Percentiles rank a stretch among this genome's conserved stretches.
Conservation (phyloP, 805 yeast genomes). For the Saturnispora serradocipensis region DNA sequence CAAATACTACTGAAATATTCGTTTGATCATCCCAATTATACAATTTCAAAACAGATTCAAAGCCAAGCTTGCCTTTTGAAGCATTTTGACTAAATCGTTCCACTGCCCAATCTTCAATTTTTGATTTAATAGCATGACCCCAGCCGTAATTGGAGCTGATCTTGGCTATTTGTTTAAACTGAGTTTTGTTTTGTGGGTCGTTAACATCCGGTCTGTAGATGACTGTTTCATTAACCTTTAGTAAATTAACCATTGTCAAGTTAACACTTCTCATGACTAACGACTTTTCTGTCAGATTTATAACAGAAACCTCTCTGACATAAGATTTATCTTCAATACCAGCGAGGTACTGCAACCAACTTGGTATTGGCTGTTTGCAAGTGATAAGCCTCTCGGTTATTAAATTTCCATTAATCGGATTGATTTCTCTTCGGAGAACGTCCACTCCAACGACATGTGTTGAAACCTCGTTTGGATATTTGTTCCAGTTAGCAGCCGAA, state of each 20-base stretch:
- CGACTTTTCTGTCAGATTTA: slow-evolving; percentile 56
- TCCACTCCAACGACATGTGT: slow-evolving; percentile 94
- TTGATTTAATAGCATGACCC: slow-evolving; percentile 53
- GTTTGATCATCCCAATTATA: slow-evolving; percentile 29
- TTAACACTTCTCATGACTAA: slow-evolving; percentile 79
- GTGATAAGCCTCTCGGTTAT: slow-evolving; percentile 83
- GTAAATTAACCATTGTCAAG: slow-evolving; percentile 65
- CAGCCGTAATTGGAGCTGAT: slow-evolving; percentile 78
- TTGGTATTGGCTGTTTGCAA: slow-evolving; percentile 78
- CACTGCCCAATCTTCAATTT: slow-evolving; percentile 87
- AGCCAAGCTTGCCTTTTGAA: slow-evolving; percentile 68
- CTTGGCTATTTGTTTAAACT: slow-evolving; percentile 75
- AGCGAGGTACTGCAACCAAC: slow-evolving; percentile 64
- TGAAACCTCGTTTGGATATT: slow-evolving; percentile 90
- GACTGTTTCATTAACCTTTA: slow-evolving; percentile 84
- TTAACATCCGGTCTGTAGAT: slow-evolving; percentile 59
- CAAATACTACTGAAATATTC: slow-evolving; percentile 17
- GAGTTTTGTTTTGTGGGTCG: slow-evolving; percentile 43
- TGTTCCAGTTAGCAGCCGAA: slow-evolving; percentile 93
- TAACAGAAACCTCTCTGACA: slow-evolving; percentile 83
- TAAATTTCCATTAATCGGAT: slow-evolving; percentile 42
- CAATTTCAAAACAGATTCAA: slow-evolving; percentile 62
- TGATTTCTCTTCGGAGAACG: slow-evolving; percentile 64
- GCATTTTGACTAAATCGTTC: slow-evolving; percentile 88
- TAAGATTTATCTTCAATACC: slow-evolving; percentile 69